Conservation (phyloP, 495 filamentous ascomycete genomes). For the Cercophora scortea region DNA sequence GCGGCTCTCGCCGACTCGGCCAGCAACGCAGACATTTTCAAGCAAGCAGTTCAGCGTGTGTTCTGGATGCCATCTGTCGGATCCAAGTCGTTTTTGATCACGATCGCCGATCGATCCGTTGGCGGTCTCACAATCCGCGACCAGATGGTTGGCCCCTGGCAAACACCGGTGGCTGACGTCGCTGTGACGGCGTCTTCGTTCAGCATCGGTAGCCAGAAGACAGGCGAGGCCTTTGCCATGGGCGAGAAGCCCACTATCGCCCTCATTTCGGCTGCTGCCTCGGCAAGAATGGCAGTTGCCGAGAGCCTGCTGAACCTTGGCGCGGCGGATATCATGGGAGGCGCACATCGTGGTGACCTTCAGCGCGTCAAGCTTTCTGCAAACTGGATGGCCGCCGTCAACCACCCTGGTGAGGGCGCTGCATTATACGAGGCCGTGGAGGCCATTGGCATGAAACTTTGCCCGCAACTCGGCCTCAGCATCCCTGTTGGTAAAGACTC, state of each 20-base stretch:
- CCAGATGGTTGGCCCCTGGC: slow-evolving; percentile 96
- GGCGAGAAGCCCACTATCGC: slow-evolving; percentile 89
- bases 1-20: slow-evolving; percentile 38
- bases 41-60: slow-evolving; percentile 70
- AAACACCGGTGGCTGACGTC: slow-evolving; percentile 89
- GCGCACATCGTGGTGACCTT: slow-evolving; percentile 39
- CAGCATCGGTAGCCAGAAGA: slow-evolving; percentile 51
- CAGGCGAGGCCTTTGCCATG: slow-evolving; percentile 95
- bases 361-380: slow-evolving; percentile 78
- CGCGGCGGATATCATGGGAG: slow-evolving; percentile 73
- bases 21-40: slow-evolving; percentile 57
- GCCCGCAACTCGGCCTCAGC: slow-evolving; percentile 71
- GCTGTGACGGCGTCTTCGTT: slow-evolving; percentile 84
- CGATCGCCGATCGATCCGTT: slow-evolving; percentile 87
- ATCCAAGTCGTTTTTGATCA: slow-evolving; percentile 95
- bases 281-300: slow-evolving; percentile 91
- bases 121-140: slow-evolving; percentile 83
- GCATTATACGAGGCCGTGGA: slow-evolving; percentile 91
- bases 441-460: slow-evolving; percentile 83
- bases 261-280: slow-evolving; percentile 85
- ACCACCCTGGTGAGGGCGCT: slow-evolving; percentile 88
- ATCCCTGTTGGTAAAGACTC: slow-evolving; percentile 98
- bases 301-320: slow-evolving; percentile 89
- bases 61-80: slow-evolving; percentile 81
- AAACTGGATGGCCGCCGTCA: slow-evolving; percentile 98